phyloP scores from a whole-genome alignment of 441 rosid species.

The Breynia disticha region DNA sequence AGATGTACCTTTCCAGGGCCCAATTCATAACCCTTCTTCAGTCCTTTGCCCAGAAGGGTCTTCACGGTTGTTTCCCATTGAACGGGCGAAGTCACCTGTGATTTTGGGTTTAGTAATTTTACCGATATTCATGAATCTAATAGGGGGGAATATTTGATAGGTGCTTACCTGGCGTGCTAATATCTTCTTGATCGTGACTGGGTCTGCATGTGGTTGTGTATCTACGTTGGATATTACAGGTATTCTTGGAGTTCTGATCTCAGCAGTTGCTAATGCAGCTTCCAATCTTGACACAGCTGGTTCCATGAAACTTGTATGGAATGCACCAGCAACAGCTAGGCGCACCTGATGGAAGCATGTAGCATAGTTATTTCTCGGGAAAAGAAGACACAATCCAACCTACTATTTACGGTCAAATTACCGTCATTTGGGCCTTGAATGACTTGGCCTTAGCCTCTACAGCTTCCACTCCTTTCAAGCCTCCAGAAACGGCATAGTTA shows the following conservation, averaged over 20 bases:
- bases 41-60: conserved; percentile 65
- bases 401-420: conserved; percentile 12
- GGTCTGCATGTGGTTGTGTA: conserved; percentile 87
- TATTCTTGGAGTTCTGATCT: conserved; percentile 66
- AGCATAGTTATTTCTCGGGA: conserved; percentile 4
- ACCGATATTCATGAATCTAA: not conserved
- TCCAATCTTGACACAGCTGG: conserved; percentile 96
- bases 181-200: conserved; percentile 77
- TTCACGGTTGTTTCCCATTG: conserved; percentile 95
- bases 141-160: not conserved
- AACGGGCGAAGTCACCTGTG: conserved; percentile 89
- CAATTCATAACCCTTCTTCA: conserved; percentile 79
- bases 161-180: conserved; percentile 64
- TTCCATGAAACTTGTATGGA: conserved; percentile 93
- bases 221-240: conserved; percentile 98
- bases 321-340: conserved; percentile 92
- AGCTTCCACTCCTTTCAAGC: conserved; percentile 79
- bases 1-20: conserved; percentile 90
- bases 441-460: conserved; percentile 94
- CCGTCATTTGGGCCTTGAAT: conserved; percentile 93
- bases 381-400: not conserved
- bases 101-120: not conserved
- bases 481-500: conserved; percentile 95
- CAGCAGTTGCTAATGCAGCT: conserved; percentile 70
- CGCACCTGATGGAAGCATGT: conserved; percentile 50